Base-by-base conservation (phyloP, 2,329 filamentous ascomycete genomes). In the Cladosporium halotolerans region DNA sequence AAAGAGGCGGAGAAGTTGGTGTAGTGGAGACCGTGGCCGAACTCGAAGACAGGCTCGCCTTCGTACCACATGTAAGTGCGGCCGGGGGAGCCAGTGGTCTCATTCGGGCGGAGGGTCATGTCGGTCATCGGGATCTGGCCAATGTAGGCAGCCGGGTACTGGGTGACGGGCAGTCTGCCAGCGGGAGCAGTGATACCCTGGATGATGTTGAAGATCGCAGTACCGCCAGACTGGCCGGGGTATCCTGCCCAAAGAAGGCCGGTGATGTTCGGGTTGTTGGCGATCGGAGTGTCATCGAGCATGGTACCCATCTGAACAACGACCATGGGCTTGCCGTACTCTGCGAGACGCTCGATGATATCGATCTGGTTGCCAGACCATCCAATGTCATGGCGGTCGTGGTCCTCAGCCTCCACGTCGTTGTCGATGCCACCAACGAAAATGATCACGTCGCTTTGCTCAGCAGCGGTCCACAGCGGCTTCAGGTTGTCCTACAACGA, bases 11-110 rank as follows among this genome's bases (percentile, higher is more conserved):
- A 59, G 63, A 83, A 83, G 36, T 66, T 78, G 4, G 80, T 83
- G 66, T 83, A 83, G 61, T 83, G 79, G 55, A 82, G 59, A 0
- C 80, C 81, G 54, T 73, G 72, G 1, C 80, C 81, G 53, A 82
- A 84, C 0, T 73, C 72, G 46, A 76, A 73, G 2, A 80, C 71
- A 0, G 76, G 70, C n/a, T 68, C 67, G 32, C 72, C 71, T 4
- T 72, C 70, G 63, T 79, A 83, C 79, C 79, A 84, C 57, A 73
- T 76, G 59, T 84, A 83, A 0, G 81, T 84, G 6, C 79, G 69
- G 13, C 80, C 79, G 0, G 79, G 78, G 41, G 70, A 75, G 1
- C 63, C 63, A 1, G 62, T 59, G 11, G 58, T 63, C 19, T 49
- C 60, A 53, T 70, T 70, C 2, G 78, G 77, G 2, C 78, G 74